phyloP scores from a whole-genome alignment of 305 asterid species.

The Fraxinus paxiana region DNA sequence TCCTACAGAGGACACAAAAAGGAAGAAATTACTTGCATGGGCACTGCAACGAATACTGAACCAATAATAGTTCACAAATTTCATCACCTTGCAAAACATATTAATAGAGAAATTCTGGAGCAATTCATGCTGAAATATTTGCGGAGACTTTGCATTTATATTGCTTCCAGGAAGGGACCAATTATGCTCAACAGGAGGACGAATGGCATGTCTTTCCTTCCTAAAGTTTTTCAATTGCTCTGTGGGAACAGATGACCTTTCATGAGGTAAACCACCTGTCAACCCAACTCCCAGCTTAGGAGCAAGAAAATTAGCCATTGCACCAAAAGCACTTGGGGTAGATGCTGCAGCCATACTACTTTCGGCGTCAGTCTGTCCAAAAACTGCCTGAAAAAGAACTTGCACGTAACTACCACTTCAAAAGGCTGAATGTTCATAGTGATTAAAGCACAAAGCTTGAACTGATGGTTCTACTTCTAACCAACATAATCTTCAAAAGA shows the following conservation, averaged over 20 bases:
- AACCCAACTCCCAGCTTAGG: conserved; percentile 82
- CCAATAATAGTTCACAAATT: conserved; percentile 5
- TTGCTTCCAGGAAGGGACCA: conserved; percentile 83
- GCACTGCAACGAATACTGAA: not conserved
- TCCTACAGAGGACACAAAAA: conserved; percentile 14
- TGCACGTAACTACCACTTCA: conserved; percentile 18
- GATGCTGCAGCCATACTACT: conserved; percentile 54
- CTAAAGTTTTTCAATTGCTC: conserved; percentile 58
- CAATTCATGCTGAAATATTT: conserved; percentile 96
- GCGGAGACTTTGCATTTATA: conserved; percentile 52
- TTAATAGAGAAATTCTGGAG: conserved; percentile 92
- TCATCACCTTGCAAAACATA: conserved; percentile 88
- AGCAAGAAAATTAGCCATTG: conserved; percentile 92
- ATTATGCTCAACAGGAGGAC: conserved; percentile 95
- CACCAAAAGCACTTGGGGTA: conserved; percentile 78
- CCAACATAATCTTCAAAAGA: conserved; percentile 18
- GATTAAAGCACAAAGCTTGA: conserved; percentile 19
- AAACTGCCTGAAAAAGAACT: conserved; percentile 59
- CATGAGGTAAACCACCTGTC: conserved; percentile 61
- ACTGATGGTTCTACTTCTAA: conserved; percentile 14
- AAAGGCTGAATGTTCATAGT: conserved; percentile 3
- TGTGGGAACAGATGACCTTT: conserved; percentile 53
- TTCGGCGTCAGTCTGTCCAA: conserved; percentile 66
- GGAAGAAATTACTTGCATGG: not conserved
- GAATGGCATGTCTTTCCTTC: conserved; percentile 87